phyloP scores from a whole-genome alignment of 176 grass and related monocot genomes.

The Pontederia crassipes region DNA sequence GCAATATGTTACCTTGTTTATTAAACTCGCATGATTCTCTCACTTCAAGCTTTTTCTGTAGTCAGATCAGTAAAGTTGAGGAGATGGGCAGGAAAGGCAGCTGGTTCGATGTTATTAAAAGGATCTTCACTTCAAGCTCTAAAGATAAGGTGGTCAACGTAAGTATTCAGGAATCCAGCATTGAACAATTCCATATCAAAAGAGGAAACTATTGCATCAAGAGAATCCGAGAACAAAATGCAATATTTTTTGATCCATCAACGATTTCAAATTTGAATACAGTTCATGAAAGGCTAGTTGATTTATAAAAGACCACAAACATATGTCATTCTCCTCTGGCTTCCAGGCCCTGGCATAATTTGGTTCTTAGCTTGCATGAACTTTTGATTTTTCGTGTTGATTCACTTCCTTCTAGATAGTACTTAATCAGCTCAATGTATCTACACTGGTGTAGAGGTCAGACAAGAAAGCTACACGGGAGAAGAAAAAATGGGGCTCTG shows the following conservation, averaged over 20 bases:
- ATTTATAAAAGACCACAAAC: too few relatives aligned
- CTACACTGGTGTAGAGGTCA: neutral
- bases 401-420: neutral
- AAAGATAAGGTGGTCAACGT: constrained; percentile 37
- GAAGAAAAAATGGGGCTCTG: constrained; percentile 87
- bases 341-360: too few relatives aligned
- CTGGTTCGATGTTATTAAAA: constrained; percentile 79
- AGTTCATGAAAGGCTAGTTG: too few relatives aligned
- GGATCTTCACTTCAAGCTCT: constrained; percentile 49
- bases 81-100: constrained; percentile 95
- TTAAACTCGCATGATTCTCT: neutral
- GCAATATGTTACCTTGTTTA: too few relatives aligned
- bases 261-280: too few relatives aligned
- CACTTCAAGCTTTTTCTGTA: neutral
- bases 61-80: constrained; percentile 34
- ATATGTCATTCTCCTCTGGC: too few relatives aligned
- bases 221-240: too few relatives aligned
- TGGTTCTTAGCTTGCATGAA: too few relatives aligned
- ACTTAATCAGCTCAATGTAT: neutral
- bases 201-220: too few relatives aligned
- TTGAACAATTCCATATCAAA: too few relatives aligned
- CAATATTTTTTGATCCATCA: too few relatives aligned
- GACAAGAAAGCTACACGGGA: constrained; percentile 32
- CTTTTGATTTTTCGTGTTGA: neutral
- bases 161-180: neutral